These are phyloP conservation scores for Tieghemiomyces parasiticus DNA, from an alignment of 192 early-diverging fungal species.

Conservation along the genomic window DNA sequence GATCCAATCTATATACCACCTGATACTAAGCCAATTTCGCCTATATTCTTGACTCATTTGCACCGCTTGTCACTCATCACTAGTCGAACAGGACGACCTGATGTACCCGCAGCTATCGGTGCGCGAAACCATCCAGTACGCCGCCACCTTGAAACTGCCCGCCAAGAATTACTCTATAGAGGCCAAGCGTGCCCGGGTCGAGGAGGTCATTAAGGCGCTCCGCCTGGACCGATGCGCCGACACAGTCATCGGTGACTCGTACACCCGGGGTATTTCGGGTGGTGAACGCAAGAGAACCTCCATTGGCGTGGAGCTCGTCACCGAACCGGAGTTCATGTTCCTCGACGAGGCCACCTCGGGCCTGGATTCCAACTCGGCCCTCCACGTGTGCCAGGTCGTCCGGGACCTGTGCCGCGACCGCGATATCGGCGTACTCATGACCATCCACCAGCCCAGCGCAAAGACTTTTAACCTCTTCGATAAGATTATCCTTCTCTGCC, in stretches of 20 bases:
- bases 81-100: constrained; percentile 36
- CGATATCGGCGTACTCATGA: constrained; percentile 61
- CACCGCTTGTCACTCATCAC: background rate
- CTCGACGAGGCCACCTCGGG: constrained; percentile 47
- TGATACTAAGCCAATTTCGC: background rate
- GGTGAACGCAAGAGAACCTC: constrained; percentile 37
- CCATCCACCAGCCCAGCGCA: constrained; percentile 81
- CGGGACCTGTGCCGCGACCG: constrained; percentile 37
- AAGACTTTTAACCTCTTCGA: constrained; percentile 74
- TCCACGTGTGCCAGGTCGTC: constrained; percentile 45
- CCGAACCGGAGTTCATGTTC: constrained; percentile 36
- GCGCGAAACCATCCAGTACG: constrained; percentile 58
- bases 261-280: constrained; percentile 31
- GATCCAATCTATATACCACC: background rate
- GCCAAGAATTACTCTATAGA: constrained; percentile 24
- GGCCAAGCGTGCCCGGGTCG: constrained; percentile 42
- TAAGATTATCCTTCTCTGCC: constrained; percentile 55
- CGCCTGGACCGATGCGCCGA: constrained; percentile 45
- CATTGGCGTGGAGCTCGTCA: constrained; percentile 31
- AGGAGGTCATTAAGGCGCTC: constrained; percentile 45
- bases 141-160: constrained; percentile 55
- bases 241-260: constrained; percentile 31
- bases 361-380: constrained; percentile 52
- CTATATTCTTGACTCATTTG: background rate
- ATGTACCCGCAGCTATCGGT: constrained; percentile 53